Evolutionary conservation across 371 early-diverging fungal genomes (phyloP), one percentile per base, ranked within the genome.

Genomic region (Nematocida sp.): DNA sequence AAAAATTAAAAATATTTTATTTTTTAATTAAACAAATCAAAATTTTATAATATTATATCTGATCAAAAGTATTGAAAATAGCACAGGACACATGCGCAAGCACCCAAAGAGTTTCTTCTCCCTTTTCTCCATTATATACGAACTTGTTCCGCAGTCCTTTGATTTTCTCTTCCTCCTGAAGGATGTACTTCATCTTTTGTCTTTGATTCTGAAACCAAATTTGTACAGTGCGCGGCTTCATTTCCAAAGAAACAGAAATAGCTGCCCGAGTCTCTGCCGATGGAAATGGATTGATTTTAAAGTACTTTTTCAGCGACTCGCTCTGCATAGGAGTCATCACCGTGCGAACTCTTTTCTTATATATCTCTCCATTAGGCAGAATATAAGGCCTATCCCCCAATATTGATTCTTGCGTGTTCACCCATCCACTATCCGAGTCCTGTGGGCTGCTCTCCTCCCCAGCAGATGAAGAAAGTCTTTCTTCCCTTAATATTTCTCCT

Each of bases 181-280:
- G 3, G 4, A 61, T 25, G 36, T 68, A 47, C 59, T 84, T 80
- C 36, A 35, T 64, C 45, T 81, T 84, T 40, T 82, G 81, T 59
- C 83, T 66, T 57, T 82, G 83, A 49, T 84, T 84, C 55, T 84
- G 84, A 60, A 84, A 84, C 84, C 84, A 84, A 39, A 84, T 80
- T 55, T 84, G 84, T 2, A 84, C 78, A 33, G 82, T 80, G 33
- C 82, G 23, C 23, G 83, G 81, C 69, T 47, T 65, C 54, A 82
- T 76, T 18, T 50, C 60, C 5, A 84, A 71, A 3, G 57, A 47
- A 16, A 42, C 42, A 18, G 80, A 78, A 33, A 84, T 57, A 16
- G 77, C 75, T 48, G 71, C 78, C 47, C 82, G 67, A 1, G 48
- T 49, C 55, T 81, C 77, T 25, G 81, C 76, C 18, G 78, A 63